Evolutionary conservation across 306 rosid species (phyloP).

Genomic region (Vigna unguiculata): DNA sequence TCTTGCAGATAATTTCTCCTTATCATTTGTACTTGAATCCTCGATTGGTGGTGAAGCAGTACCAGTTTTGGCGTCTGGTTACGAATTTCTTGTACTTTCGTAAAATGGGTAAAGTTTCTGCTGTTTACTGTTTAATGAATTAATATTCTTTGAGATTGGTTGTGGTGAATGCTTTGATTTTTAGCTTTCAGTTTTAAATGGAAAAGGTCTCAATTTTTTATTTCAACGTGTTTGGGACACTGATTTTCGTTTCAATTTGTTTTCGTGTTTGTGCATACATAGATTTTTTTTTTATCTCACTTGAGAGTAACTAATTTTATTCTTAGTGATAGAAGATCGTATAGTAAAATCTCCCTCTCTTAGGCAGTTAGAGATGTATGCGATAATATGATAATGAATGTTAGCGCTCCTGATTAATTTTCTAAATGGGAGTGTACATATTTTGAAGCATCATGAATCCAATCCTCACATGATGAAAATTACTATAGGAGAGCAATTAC

Average conservation of each 20-base stretch:
- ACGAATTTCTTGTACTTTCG: constrained; percentile 94
- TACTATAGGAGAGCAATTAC: background rate
- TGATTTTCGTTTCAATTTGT: constrained; percentile 8
- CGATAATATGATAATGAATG: background rate
- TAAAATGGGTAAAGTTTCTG: constrained; percentile 73
- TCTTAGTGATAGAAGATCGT: background rate
- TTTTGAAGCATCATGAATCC: background rate
- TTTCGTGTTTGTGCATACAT: background rate
- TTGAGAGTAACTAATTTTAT: background rate
- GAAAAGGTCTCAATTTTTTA: background rate
- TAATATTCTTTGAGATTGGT: background rate
- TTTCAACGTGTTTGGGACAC: background rate
- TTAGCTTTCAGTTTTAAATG: constrained; percentile 8
- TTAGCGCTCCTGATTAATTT: background rate
- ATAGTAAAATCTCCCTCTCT: background rate
- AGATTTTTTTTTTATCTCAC: background rate
- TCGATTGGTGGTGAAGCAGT: constrained; percentile 78
- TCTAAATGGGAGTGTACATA: background rate
- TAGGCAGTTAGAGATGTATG: background rate
- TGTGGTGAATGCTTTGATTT: background rate
- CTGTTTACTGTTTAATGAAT: background rate
- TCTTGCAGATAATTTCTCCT: constrained; percentile 89
- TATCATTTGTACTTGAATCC: constrained; percentile 91
- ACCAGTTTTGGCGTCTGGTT: constrained; percentile 91
- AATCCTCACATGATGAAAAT: background rate